Conservation (phyloP, 108 stramenopile species). For the Cyclotella baltica region DNA sequence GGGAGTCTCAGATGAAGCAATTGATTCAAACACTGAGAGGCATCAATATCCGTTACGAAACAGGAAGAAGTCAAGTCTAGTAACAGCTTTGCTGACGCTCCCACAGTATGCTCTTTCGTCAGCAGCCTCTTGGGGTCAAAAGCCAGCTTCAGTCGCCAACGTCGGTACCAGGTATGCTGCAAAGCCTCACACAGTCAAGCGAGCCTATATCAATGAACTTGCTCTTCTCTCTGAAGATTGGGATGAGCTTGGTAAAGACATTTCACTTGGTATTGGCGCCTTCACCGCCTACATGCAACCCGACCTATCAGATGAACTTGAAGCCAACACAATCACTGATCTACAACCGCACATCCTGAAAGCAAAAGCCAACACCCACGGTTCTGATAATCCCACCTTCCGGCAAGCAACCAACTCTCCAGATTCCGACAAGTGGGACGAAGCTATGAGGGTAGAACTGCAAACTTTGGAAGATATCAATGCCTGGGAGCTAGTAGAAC, state of each 20-base stretch:
- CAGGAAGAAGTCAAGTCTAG: background rate
- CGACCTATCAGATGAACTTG: background rate
- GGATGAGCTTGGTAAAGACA: background rate
- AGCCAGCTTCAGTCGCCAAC: background rate
- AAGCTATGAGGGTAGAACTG: conserved; percentile 34
- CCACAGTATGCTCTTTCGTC: conserved; percentile 2
- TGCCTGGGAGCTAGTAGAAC: conserved; percentile 31
- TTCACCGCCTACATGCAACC: conserved; percentile 11
- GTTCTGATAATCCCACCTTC: conserved; percentile 9
- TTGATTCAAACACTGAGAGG: background rate
- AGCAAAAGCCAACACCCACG: background rate
- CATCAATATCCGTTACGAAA: background rate
- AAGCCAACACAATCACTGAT: background rate
- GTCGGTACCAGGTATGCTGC: background rate
- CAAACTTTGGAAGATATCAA: conserved; percentile 25
- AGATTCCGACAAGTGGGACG: conserved; percentile 31
- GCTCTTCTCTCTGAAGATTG: background rate
- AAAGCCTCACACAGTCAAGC: background rate
- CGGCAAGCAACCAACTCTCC: conserved; percentile 20
- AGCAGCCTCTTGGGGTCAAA: background rate
- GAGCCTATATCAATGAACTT: background rate
- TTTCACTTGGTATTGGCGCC: background rate
- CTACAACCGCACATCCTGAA: background rate
- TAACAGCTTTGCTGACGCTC: background rate
- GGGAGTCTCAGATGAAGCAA: background rate